Conservation (phyloP, 768 basidiomycete species). For the Naganishia randhawae region DNA sequence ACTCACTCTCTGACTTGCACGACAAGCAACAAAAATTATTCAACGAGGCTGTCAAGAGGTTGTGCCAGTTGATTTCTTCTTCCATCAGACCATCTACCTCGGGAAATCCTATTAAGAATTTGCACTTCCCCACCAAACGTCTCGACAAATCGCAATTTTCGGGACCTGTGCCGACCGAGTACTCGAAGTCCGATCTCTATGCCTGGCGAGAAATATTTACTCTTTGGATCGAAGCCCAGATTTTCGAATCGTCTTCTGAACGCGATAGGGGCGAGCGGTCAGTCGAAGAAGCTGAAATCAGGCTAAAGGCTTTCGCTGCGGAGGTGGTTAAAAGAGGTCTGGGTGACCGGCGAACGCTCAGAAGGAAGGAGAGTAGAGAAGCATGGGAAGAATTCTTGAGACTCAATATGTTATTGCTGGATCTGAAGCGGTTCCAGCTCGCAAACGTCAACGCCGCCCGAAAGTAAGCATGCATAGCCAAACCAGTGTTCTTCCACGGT, state of each 20-base stretch:
- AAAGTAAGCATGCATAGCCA: conserved; percentile 54
- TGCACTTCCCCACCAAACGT: conserved; percentile 26
- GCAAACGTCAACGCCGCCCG: conserved; percentile 85
- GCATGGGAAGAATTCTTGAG: conserved; percentile 69
- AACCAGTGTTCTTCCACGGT: not conserved
- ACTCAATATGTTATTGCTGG: conserved; percentile 72
- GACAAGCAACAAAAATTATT: conserved; percentile 57
- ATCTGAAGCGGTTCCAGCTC: conserved; percentile 79
- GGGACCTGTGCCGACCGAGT: conserved; percentile 48
- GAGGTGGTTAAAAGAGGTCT: conserved; percentile 61
- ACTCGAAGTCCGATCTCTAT: conserved; percentile 64
- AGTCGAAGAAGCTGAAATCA: conserved; percentile 65
- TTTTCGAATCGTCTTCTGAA: conserved; percentile 74
- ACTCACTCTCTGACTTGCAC: conserved; percentile 57
- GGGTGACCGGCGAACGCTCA: conserved; percentile 58
- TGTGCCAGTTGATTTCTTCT: conserved; percentile 52
- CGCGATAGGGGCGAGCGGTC: conserved; percentile 63
- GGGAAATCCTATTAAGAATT: conserved; percentile 29
- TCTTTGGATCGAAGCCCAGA: conserved; percentile 75
- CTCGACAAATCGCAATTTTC: conserved; percentile 8
- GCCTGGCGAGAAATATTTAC: conserved; percentile 87
- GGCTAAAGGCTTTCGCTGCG: conserved; percentile 63
- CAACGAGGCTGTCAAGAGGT: conserved; percentile 55
- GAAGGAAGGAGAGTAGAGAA: conserved; percentile 58
- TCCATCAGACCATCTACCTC: conserved; percentile 38